phyloP scores from a whole-genome alignment of 441 rosid species.

The Corymbia calophylla region DNA sequence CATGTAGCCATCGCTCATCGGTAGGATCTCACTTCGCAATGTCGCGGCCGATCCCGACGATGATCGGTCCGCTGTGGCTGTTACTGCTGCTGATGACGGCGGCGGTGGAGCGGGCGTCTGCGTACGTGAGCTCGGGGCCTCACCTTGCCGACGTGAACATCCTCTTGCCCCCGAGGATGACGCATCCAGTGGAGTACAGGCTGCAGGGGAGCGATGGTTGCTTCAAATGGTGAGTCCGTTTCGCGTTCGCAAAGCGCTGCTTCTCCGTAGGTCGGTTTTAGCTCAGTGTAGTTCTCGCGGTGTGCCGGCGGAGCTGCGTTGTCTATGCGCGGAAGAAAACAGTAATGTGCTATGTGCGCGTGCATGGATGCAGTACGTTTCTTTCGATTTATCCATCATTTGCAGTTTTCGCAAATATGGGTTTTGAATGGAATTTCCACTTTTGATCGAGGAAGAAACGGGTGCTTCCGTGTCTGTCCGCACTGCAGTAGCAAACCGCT shows the following conservation, averaged over 20 bases:
- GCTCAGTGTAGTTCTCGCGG: neutral
- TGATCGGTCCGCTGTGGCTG: neutral
- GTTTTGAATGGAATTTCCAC: neutral
- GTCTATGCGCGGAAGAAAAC: neutral
- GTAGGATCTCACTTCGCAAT: neutral
- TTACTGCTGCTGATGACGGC: neutral
- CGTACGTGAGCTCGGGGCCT: conserved; percentile 57
- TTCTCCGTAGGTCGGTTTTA: neutral
- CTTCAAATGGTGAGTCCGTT: conserved; percentile 68
- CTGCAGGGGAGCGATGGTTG: conserved; percentile 98
- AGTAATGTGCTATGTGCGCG: neutral
- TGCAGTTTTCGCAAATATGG: neutral
- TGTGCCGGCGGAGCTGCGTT: neutral
- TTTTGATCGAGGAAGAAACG: neutral
- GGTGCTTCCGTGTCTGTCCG: neutral
- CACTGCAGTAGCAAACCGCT: neutral
- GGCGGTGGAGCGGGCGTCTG: conserved; percentile 19
- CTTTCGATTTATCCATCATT: neutral
- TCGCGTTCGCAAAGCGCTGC: neutral
- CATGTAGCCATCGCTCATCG: neutral
- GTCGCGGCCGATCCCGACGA: neutral
- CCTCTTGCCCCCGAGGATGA: conserved; percentile 90
- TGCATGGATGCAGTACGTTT: neutral
- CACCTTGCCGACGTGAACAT: conserved; percentile 93
- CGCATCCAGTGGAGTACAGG: conserved; percentile 78